These are phyloP conservation scores for Xerocomus minutiporus DNA, from an alignment of 1,284 basidiomycete species.

Conservation along the genomic window DNA sequence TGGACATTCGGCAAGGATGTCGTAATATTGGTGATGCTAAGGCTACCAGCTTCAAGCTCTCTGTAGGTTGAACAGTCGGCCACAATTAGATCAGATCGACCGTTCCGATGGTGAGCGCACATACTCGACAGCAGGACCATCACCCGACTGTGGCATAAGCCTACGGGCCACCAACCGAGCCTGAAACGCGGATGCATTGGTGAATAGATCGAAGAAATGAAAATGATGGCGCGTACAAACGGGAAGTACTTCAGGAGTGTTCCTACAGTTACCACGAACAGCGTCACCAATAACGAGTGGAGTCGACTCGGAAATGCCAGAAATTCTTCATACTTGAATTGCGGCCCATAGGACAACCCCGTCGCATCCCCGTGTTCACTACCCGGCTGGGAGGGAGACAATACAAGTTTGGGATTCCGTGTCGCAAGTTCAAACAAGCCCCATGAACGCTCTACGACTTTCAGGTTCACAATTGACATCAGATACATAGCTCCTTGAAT, in stretches of 20 bases:
- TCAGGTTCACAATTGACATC: slow-evolving; percentile 60
- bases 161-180: slow-evolving; percentile 45
- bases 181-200: slow-evolving; percentile 33
- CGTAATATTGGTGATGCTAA: slow-evolving; percentile 58
- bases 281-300: slow-evolving; percentile 36
- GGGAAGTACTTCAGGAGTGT: slow-evolving; percentile 20
- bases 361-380: slow-evolving; percentile 14
- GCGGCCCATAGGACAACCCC: slow-evolving; percentile 50
- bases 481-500: slow-evolving; percentile 57
- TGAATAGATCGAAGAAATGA: not conserved
- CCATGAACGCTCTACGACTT: slow-evolving; percentile 76
- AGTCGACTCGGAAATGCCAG: slow-evolving; percentile 41
- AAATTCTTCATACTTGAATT: slow-evolving; percentile 77
- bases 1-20: slow-evolving; percentile 39
- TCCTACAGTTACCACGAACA: slow-evolving; percentile 19
- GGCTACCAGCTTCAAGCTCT: slow-evolving; percentile 50
- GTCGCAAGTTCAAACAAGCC: slow-evolving; percentile 53
- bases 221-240: slow-evolving; percentile 15
- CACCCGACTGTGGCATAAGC: slow-evolving; percentile 49
- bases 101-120: slow-evolving; percentile 10
- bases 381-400: slow-evolving; percentile 2
- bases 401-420: slow-evolving; percentile 23
- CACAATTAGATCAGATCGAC: slow-evolving; percentile 4
- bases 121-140: slow-evolving; percentile 61
- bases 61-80: slow-evolving; percentile 34